Conservation (phyloP, 1,284 basidiomycete species). For the Hymenochaete sp. region DNA sequence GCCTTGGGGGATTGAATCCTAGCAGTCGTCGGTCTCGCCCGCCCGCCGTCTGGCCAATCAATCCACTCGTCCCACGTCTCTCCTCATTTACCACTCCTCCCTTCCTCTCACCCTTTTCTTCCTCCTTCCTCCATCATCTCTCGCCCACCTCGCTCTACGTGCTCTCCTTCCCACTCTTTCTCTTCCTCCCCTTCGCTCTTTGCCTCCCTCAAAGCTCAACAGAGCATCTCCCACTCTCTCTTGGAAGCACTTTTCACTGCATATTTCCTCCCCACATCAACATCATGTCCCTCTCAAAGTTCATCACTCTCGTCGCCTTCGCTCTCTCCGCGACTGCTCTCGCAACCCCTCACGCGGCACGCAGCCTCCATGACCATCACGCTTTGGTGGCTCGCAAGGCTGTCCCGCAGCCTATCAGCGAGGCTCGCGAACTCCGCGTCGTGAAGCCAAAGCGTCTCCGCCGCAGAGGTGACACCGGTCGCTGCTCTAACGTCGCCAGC, state of each 20-base stretch:
- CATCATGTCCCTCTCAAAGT: conserved; percentile 9
- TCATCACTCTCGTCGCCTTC: conserved; percentile 14
- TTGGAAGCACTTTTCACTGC: neutral
- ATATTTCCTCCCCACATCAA: neutral
- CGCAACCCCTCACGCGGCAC: neutral
- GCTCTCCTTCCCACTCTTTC: neutral
- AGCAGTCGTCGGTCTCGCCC: too few relatives aligned
- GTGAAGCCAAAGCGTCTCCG: conserved; percentile 10
- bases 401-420: conserved; percentile 2
- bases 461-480: conserved; percentile 9
- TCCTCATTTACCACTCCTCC: too few relatives aligned
- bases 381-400: conserved; percentile 10
- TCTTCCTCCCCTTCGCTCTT: neutral
- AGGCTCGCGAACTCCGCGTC: conserved; percentile 5
- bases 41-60: too few relatives aligned
- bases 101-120: neutral
- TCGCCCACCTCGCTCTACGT: neutral
- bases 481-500: conserved; percentile 11
- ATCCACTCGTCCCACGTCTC: too few relatives aligned
- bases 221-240: neutral
- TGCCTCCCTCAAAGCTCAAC: neutral
- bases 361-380: conserved; percentile 10
- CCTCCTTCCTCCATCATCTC: neutral
- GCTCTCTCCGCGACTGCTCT: conserved; percentile 6
- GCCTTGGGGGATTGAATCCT: too few relatives aligned